phyloP scores from a whole-genome alignment of 257 asterid genomes.

The Forsythia viridissima region DNA sequence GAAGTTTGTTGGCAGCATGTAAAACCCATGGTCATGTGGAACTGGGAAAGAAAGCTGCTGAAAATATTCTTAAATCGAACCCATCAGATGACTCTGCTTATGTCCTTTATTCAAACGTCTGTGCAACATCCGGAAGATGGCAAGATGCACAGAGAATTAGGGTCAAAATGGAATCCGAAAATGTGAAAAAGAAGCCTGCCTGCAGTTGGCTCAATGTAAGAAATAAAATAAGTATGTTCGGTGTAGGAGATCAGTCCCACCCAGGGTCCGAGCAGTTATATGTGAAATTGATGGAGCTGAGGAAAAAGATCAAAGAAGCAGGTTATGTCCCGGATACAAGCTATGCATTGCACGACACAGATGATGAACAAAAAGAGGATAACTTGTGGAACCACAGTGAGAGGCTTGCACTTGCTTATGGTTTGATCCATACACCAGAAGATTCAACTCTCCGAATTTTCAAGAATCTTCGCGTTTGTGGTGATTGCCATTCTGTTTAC shows the following conservation, averaged over 20 bases:
- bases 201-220: conserved; percentile 75
- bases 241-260: conserved; percentile 66
- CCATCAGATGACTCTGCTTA: conserved; percentile 87
- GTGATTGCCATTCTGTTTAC: conserved; percentile 82
- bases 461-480: conserved; percentile 88
- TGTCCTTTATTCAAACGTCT: conserved; percentile 76
- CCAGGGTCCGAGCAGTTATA: conserved; percentile 45
- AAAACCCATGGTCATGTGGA: conserved; percentile 67
- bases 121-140: conserved; percentile 79
- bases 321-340: conserved; percentile 78
- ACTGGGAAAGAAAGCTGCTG: conserved; percentile 64
- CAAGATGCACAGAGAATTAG: conserved; percentile 60
- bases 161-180: conserved; percentile 61
- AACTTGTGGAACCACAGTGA: conserved; percentile 82
- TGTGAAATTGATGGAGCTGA: conserved; percentile 49
- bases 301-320: conserved; percentile 55
- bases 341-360: conserved; percentile 79
- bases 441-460: conserved; percentile 66
- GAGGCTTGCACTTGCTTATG: conserved; percentile 82
- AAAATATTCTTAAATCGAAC: conserved; percentile 54
- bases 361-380: conserved; percentile 84
- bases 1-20: conserved; percentile 68
- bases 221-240: conserved; percentile 58
- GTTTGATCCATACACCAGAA: conserved; percentile 52
- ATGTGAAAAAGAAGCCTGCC: conserved; percentile 68